Conservation (phyloP, 2,329 filamentous ascomycete species). For the Ophiocordyceps polyrhachis-furcata region DNA sequence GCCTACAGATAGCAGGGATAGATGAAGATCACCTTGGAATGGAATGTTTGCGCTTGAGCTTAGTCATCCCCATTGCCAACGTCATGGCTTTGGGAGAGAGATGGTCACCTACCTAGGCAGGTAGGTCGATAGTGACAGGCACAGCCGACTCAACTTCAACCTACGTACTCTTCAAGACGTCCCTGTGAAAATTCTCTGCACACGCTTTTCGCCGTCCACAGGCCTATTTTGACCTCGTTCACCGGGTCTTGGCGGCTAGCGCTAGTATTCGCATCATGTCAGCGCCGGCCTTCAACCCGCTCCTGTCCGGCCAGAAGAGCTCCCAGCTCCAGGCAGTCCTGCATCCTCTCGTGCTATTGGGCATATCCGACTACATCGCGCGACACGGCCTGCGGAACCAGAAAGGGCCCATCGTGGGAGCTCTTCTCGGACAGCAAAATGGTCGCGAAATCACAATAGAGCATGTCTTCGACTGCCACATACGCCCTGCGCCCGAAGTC, state of each 20-base stretch:
- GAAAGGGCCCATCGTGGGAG: slow-evolving; percentile 61
- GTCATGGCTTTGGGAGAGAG: too few relatives aligned
- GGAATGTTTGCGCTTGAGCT: too few relatives aligned
- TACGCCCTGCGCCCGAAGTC: slow-evolving; percentile 21
- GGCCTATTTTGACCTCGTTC: not conserved
- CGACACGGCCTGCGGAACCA: slow-evolving; percentile 67
- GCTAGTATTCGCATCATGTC: slow-evolving; percentile 23
- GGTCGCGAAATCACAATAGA: slow-evolving; percentile 83
- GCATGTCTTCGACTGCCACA: slow-evolving; percentile 73
- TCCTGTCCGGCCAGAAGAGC: slow-evolving; percentile 47
- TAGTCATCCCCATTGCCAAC: too few relatives aligned
- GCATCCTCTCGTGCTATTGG: slow-evolving; percentile 87
- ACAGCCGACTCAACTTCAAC: too few relatives aligned
- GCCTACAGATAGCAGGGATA: too few relatives aligned
- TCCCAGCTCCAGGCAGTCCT: slow-evolving; percentile 66
- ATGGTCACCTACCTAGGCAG: too few relatives aligned
- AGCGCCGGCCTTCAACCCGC: slow-evolving; percentile 27
- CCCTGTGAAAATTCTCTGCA: too few relatives aligned
- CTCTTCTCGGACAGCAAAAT: slow-evolving; percentile 79
- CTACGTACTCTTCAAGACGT: too few relatives aligned
- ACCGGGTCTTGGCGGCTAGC: not conserved
- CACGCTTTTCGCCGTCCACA: not conserved
- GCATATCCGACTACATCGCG: slow-evolving; percentile 91
- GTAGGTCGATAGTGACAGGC: too few relatives aligned
- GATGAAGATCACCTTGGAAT: too few relatives aligned